Evolutionary conservation across 192 early-diverging fungal genomes (phyloP).

Genomic region (Podila epicladia): DNA sequence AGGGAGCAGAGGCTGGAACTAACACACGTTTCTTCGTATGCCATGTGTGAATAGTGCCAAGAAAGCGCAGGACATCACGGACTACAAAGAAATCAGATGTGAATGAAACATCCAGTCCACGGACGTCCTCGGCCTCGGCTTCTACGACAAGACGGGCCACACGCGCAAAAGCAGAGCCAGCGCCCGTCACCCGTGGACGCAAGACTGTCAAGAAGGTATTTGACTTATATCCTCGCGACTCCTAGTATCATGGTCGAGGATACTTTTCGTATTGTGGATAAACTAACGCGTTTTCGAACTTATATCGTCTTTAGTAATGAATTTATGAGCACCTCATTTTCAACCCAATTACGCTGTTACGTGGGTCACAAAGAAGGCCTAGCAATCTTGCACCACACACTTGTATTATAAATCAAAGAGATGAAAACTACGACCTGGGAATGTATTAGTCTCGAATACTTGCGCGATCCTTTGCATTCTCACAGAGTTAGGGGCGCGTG

Average conservation of each 20-base stretch:
- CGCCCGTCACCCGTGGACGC: conserved; percentile 28
- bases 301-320: too few relatives aligned
- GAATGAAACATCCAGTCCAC: conserved; percentile 48
- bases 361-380: too few relatives aligned
- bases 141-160: conserved; percentile 24
- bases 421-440: too few relatives aligned
- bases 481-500: conserved; percentile 4
- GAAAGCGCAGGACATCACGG: conserved; percentile 33
- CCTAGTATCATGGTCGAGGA: too few relatives aligned
- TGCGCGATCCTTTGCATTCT: neutral
- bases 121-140: conserved; percentile 21
- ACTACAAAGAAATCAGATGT: conserved; percentile 42
- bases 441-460: too few relatives aligned
- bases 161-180: conserved; percentile 32
- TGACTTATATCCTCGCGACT: too few relatives aligned
- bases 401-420: too few relatives aligned
- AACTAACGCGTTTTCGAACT: too few relatives aligned
- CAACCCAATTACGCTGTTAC: too few relatives aligned
- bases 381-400: too few relatives aligned
- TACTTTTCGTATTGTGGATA: too few relatives aligned
- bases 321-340: too few relatives aligned
- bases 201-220: conserved; percentile 48
- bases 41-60: conserved; percentile 13
- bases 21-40: neutral
- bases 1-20: neutral